A percentile compares a stretch with the other conserved stretches of the same genome.
These are phyloP conservation scores for Mucor piriformis DNA, from an alignment of 371 early-diverging fungal species.

Conservation along the genomic window DNA sequence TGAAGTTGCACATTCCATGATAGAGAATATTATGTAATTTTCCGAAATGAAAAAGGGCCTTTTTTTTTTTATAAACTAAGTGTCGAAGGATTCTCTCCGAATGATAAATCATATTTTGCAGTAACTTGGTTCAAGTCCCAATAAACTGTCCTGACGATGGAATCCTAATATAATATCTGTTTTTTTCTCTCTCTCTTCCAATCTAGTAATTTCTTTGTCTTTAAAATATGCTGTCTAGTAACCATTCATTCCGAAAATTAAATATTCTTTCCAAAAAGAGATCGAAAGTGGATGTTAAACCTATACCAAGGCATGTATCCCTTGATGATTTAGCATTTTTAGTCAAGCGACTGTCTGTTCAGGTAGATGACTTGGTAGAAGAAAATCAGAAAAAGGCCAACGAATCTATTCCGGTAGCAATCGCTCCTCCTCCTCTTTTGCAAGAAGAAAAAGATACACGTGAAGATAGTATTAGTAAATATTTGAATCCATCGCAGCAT, in stretches of 20 bases:
- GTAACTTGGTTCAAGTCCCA: too few species aligned
- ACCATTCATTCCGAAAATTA: slow-evolving; percentile 15
- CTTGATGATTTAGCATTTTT: slow-evolving; percentile 25
- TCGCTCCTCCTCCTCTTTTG: too few species aligned
- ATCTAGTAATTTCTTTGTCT: background rate
- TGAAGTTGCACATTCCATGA: too few species aligned
- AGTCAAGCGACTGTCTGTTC: slow-evolving; percentile 27
- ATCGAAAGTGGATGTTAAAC: slow-evolving; percentile 9
- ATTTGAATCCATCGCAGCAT: background rate
- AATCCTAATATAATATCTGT: too few species aligned
- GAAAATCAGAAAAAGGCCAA: slow-evolving; percentile 1
- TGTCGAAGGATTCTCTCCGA: too few species aligned
- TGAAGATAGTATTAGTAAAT: background rate
- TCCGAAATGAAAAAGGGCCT: too few species aligned
- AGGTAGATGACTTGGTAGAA: slow-evolving; percentile 29
- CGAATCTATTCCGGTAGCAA: slow-evolving; percentile 1
- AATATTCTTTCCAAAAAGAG: slow-evolving; percentile 16
- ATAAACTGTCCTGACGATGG: too few species aligned
- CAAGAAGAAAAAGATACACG: background rate
- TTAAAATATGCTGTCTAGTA: slow-evolving; percentile 9
- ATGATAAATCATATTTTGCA: too few species aligned
- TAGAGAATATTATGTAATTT: too few species aligned
- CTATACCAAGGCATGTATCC: slow-evolving; percentile 7
- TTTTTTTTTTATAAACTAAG: too few species aligned
- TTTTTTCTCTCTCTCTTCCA: background rate